Evolutionary conservation across 192 early-diverging fungal genomes (phyloP).

Genomic region (Podila clonocystis): DNA sequence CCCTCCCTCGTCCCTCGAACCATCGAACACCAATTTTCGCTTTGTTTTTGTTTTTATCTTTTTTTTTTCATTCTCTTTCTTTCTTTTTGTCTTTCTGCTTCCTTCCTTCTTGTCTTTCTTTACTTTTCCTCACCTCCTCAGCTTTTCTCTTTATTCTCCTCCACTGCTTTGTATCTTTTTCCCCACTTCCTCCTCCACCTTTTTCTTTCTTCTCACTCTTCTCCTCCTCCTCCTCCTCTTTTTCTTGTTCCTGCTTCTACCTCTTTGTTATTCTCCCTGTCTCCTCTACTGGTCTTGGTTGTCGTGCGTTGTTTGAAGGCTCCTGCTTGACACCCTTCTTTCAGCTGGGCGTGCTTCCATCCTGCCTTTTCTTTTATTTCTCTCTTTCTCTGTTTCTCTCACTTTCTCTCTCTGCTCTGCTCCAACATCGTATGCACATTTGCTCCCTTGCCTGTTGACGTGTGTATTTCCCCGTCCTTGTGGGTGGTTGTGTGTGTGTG

Average conservation of each 20-base stretch:
- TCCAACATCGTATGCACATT: neutral
- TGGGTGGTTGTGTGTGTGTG: conserved; percentile 6
- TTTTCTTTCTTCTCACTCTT: neutral
- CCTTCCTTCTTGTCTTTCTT: neutral
- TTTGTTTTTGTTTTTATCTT: too few species aligned
- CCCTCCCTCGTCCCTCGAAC: too few species aligned
- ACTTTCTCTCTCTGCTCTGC: neutral
- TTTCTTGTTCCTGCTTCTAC: neutral
- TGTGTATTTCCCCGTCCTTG: neutral
- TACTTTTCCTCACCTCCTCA: neutral
- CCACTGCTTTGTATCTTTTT: neutral
- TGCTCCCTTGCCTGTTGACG: neutral
- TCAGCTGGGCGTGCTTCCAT: too few species aligned
- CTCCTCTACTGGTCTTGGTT: neutral
- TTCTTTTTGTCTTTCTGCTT: neutral
- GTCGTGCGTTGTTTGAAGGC: too few species aligned
- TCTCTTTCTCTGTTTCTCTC: neutral
- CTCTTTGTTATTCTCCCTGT: neutral
- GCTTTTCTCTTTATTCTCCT: neutral
- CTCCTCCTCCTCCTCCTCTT: neutral
- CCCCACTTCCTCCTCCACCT: neutral
- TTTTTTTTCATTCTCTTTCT: neutral
- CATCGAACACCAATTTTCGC: neutral
- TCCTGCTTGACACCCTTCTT: too few species aligned
- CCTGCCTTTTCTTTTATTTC: too few species aligned